Conservation (phyloP, 129 eudicot genomes). For the Flaveria ramosissima region DNA sequence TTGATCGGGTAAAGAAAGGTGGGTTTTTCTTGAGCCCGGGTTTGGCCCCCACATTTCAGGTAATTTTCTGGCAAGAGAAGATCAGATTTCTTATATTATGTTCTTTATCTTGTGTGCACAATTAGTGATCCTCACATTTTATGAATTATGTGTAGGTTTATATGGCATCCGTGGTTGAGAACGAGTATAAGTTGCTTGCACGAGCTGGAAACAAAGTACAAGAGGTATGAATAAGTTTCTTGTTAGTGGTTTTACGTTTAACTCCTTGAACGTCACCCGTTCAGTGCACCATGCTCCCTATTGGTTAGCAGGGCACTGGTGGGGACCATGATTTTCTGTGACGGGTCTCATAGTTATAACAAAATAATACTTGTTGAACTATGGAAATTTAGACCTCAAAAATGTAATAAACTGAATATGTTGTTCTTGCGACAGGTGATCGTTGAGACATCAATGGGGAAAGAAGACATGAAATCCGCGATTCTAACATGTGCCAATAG, state of each 20-base stretch:
- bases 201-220: conserved; percentile 92
- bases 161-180: conserved; percentile 86
- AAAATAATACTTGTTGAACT: not conserved
- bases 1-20: conserved; percentile 74
- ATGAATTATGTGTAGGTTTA: conserved; percentile 60
- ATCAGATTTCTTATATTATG: not conserved
- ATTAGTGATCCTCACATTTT: not conserved
- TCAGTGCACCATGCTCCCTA: no score
- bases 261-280: not conserved
- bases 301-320: not conserved
- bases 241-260: not conserved
- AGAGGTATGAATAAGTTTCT: conserved; percentile 54
- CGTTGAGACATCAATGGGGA: conserved; percentile 68
- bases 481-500: conserved; percentile 77
- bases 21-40: conserved; percentile 87
- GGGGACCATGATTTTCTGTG: not conserved
- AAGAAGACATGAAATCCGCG: conserved; percentile 82
- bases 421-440: conserved; percentile 56
- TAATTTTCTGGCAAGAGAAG: conserved; percentile 28
- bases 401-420: not conserved
- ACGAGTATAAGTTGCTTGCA: conserved; percentile 87
- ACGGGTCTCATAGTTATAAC: not conserved
- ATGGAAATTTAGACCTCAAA: not conserved
- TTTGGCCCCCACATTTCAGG: conserved; percentile 97
- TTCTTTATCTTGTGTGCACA: conserved; percentile 2